Base-by-base conservation (phyloP, 2,329 filamentous ascomycete genomes). In the Aspergillus hiratsukae region DNA sequence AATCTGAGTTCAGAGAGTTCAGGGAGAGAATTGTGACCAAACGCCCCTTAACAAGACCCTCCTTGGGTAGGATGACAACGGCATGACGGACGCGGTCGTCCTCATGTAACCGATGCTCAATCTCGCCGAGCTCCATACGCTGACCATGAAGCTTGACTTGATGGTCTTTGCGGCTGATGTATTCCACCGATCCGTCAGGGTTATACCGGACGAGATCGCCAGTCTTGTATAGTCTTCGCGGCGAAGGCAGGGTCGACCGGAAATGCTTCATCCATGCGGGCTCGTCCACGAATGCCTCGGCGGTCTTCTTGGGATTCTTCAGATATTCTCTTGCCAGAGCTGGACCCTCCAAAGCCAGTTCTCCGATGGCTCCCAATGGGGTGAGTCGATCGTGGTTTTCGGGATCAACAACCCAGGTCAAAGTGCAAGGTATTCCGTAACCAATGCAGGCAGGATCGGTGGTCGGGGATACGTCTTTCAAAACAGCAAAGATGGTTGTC, bases 91-190 rank as follows among this genome's bases (percentile, higher is more conserved):
- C 60, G 5, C 59, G 64, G n/a, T 56, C 11, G 51, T 71, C 63
- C n/a, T 67, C 67, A 31, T 66, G 60, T 9, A 75, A 61, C n/a
- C 72, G 69, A 57, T 70, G 68, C 48, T 75, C 72, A 23, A 79
- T 80, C 64, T 79, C 80, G 48, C 74, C 78, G 48, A 85, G 78
- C 71, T 86, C 88, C 61, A 87, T 83, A 50, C 86, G 77, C 62
- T 83, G 86, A 14, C 88, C 88, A 8, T 80, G 76, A 11, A 89
- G 70, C 67, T 90, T 89, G 57, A 87, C 82, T 66, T 86, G 86
- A 46, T 81, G 80, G 60, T 89, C 86, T 63, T 85, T 86, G 46
- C 87, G 80, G 5, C 85, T 58, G 17, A 65, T 54, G 25, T 59
- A 65, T 48, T 61, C 51, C 5, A 65, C 55, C 17, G 63, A 61